Base-by-base conservation (phyloP, 129 eudicot genomes). In the Helianthus tuberosus region DNA sequence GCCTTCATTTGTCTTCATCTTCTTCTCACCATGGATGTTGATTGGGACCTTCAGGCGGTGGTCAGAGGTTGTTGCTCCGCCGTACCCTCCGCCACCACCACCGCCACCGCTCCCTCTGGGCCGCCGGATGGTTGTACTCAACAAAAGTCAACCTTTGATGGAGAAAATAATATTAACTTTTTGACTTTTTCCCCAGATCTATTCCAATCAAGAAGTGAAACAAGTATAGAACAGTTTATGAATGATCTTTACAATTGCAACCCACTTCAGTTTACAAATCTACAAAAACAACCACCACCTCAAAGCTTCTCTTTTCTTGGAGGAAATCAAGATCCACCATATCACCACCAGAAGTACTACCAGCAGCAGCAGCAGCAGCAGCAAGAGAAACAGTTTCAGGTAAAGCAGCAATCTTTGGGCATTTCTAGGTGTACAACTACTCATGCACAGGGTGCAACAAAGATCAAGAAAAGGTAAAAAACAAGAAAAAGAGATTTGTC, bases 31-130 rank as follows among this genome's bases (percentile, higher is more conserved):
- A 83, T 81, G 91, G 95, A 79, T 5, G 85, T 85, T 60, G 96
- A 93, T 80, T 91, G 98, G 95, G 96, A 87, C 81, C 83, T 91
- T 20, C 96, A 86, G 3, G 98, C 98, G 78, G 98, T 93, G 78
- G 98, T 93, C 83, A 82, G 96, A 84, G 85, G 96, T 86, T 89
- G 89, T 84, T 52, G 79, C 81, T 32, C 89, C 80, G 23, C 86
- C 76, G 47, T 80, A 53, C n/a, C 94, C 70, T 6, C 82, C 57
- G 1, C 79, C 69, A 23, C 77, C 27, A 16, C 63, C 47, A 44
- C 75, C 55, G 3, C 72, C 23, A 20, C 23, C 23, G 0, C 23
- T 44, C n/a, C 71, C 35, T 5, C 68, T 17, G 6, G 52, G 25
- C 58, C 51, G 1, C 25, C 23, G 5, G 63, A 69, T 47, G 66